Base-by-base conservation (phyloP, 2,329 filamentous ascomycete species). In the Fusarium protoensiforme region DNA sequence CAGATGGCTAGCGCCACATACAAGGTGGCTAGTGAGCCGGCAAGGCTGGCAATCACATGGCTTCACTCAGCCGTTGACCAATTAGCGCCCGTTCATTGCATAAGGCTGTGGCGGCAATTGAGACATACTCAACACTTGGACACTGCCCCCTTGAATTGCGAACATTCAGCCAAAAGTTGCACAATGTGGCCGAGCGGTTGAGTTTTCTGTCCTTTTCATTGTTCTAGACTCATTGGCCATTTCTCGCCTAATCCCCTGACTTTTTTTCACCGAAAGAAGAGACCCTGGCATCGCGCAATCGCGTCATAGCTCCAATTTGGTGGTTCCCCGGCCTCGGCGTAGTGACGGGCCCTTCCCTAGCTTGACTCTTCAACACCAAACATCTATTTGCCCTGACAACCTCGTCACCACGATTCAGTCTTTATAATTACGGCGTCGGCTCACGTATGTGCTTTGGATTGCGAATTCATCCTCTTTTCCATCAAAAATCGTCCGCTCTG, bases 301-400 rank as follows among this genome's bases (percentile, higher is more conserved):
- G 69, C 75, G 67, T 77, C 73, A 71, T 75, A 66, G 61, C 62
- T 31, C 48, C 46, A n/a, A 53, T 22, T 29, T 33, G 39, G 48
- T 53, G 22, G 31, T 48, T 68, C 67, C 72, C 67, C 68, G 72
- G 68, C 74, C 62, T 73, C 72, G 72, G 72, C 62, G 67, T 31
- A 59, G 58, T 36, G 20, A 63, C 39, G 65, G 65, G 48, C 61
- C 46, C 10, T 51, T 51, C 10, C 31, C 72, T 67, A 39, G 60
- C 64, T 64, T 73, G 68, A 60, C 69, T 69, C 62, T 43, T 53
- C 58, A 41, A 36, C 53, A 54, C 54, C 60, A 60, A 51, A 18
- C 24, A 51, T 31, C 24, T 51, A 31, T 61, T 60, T 38, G 41
- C 38, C 41, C 54, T 68, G 60, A 61, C 36, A 29, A n/a, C 33